A percentile compares a stretch with the other conserved stretches of the same genome.
phyloP scores from a whole-genome alignment of 1,284 basidiomycete genomes.

The Microbotryomycetes sp. region DNA sequence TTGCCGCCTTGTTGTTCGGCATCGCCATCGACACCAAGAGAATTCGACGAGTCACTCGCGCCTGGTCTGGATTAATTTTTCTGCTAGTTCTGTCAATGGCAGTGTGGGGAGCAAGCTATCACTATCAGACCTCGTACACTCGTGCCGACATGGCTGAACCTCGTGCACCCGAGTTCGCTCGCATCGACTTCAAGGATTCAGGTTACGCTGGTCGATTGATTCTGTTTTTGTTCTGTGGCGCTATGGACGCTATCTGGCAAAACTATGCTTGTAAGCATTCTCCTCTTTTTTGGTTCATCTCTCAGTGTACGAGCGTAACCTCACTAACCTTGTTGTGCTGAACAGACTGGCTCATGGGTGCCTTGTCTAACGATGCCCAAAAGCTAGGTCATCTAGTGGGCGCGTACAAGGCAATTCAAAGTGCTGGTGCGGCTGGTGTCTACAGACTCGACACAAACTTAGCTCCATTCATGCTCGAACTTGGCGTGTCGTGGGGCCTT shows the following conservation, averaged over 20 bases:
- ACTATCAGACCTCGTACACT: slow-evolving; percentile 61
- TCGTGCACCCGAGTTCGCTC: slow-evolving; percentile 36
- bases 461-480: slow-evolving; percentile 16
- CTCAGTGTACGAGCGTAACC: no score
- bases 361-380: slow-evolving; percentile 56
- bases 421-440: slow-evolving; percentile 31
- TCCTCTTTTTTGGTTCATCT: neutral
- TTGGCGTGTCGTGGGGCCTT: slow-evolving; percentile 32
- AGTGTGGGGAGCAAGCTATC: slow-evolving; percentile 61
- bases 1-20: slow-evolving; percentile 56
- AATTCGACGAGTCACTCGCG: slow-evolving; percentile 55
- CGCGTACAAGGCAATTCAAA: slow-evolving; percentile 44
- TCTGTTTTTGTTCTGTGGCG: slow-evolving; percentile 55
- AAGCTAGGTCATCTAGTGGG: slow-evolving; percentile 56
- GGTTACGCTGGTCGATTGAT: slow-evolving; percentile 52
- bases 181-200: slow-evolving; percentile 54
- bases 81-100: slow-evolving; percentile 57
- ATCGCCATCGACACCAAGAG: slow-evolving; percentile 54
- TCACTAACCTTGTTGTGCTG: neutral
- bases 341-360: slow-evolving; percentile 44
- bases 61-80: slow-evolving; percentile 57
- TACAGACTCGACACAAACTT: slow-evolving; percentile 27
- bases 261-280: slow-evolving; percentile 53
- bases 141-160: slow-evolving; percentile 48
- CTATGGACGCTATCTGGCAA: slow-evolving; percentile 57